Conservation (phyloP, 768 basidiomycete genomes). For the Mycena galericulata region DNA sequence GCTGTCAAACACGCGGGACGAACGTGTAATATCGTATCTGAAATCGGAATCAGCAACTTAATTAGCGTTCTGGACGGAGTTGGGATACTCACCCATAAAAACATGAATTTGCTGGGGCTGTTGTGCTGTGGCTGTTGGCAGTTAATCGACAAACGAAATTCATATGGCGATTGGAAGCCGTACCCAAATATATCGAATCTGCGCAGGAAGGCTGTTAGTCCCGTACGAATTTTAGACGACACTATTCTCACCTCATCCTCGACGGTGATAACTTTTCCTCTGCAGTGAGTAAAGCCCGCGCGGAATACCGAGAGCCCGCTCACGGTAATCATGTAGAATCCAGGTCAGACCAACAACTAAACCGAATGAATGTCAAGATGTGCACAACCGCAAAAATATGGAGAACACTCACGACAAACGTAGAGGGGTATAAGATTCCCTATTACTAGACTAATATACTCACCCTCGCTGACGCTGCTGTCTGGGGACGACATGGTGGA, state of each 20-base stretch:
- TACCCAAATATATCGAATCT: slow-evolving; percentile 58
- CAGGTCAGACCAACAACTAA: slow-evolving; percentile 51
- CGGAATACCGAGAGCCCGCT: neutral
- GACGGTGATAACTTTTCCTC: slow-evolving; percentile 45
- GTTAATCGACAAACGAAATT: neutral
- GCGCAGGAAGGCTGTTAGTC: neutral
- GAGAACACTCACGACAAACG: slow-evolving; percentile 16
- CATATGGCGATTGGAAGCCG: neutral
- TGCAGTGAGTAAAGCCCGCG: neutral
- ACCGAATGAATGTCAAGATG: neutral
- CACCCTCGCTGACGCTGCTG: no score
- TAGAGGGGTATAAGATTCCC: slow-evolving; percentile 26
- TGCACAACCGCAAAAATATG: neutral
- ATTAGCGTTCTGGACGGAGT: neutral
- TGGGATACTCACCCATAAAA: slow-evolving; percentile 49
- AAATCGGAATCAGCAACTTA: neutral
- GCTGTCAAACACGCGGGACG: neutral
- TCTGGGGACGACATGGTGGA: slow-evolving; percentile 13
- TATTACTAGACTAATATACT: slow-evolving; percentile 3
- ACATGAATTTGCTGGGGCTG: slow-evolving; percentile 53
- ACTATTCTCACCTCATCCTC: slow-evolving; percentile 45
- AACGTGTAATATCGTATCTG: slow-evolving; percentile 60
- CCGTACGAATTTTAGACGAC: neutral
- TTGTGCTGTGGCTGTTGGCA: slow-evolving; percentile 48
- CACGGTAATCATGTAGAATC: slow-evolving; percentile 53